Conservation (phyloP, 2,329 filamentous ascomycete genomes). For the Monosporascus sp. region DNA sequence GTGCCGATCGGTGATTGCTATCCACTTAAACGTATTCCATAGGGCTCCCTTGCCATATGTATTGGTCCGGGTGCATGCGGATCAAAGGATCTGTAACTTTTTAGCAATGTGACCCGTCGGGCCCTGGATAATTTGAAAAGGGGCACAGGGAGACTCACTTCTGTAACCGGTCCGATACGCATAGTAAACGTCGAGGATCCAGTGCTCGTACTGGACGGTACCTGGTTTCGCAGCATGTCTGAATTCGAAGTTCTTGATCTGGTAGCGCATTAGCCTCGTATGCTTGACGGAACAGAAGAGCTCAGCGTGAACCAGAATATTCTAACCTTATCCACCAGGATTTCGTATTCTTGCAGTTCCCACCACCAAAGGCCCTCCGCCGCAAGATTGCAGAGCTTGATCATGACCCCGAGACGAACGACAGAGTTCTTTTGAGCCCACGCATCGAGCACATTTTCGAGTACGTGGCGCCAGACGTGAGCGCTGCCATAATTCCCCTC, state of each 20-base stretch:
- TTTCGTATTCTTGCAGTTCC: slow-evolving; percentile 17
- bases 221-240: slow-evolving; percentile 15
- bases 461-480: slow-evolving; percentile 20
- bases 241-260: slow-evolving; percentile 21
- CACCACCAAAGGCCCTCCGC: slow-evolving; percentile 11
- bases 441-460: slow-evolving; percentile 20
- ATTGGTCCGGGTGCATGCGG: slow-evolving; percentile 20
- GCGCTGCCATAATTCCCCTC: slow-evolving; percentile 19
- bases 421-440: slow-evolving; percentile 22
- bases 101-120: slow-evolving; percentile 6
- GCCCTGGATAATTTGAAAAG: neutral
- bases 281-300: neutral
- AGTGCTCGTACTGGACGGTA: slow-evolving; percentile 21
- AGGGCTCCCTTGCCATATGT: slow-evolving; percentile 24
- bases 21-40: slow-evolving; percentile 20
- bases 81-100: slow-evolving; percentile 18
- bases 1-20: neutral
- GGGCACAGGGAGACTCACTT: slow-evolving; percentile 14
- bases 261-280: slow-evolving; percentile 1
- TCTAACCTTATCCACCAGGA: slow-evolving; percentile 15
- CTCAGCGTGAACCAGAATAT: neutral
- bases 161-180: slow-evolving; percentile 20
- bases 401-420: slow-evolving; percentile 22
- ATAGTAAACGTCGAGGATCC: slow-evolving; percentile 20
- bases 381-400: slow-evolving; percentile 22